Evolutionary conservation across 768 basidiomycete species (phyloP).

Genomic region (Lactifluus volemus): DNA sequence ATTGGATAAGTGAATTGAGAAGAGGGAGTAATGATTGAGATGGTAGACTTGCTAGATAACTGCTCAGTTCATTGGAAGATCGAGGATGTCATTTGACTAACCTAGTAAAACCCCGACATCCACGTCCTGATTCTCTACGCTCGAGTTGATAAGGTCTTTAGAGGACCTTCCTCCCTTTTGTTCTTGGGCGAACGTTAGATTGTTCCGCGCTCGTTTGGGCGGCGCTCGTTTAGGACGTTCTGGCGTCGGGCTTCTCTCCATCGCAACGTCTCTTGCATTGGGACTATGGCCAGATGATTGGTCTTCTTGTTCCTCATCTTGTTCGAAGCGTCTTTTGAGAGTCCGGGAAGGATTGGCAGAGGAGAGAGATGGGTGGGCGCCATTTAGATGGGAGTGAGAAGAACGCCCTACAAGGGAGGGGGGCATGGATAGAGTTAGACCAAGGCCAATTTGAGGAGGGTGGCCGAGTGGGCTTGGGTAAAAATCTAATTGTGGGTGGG

Average conservation of each 20-base stretch:
- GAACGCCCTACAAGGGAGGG: conserved; percentile 43
- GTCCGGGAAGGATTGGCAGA: conserved; percentile 37
- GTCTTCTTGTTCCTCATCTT: conserved; percentile 54
- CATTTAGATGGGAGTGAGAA: conserved; percentile 33
- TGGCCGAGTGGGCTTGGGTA: conserved; percentile 49
- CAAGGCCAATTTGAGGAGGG: conserved; percentile 63
- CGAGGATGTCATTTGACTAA: conserved; percentile 29
- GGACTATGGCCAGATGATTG: conserved; percentile 18
- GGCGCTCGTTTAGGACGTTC: conserved; percentile 64
- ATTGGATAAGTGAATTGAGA: conserved; percentile 55
- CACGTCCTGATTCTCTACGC: conserved; percentile 50
- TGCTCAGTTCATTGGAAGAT: conserved; percentile 14
- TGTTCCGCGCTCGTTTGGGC: conserved; percentile 56
- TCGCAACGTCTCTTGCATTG: conserved; percentile 51
- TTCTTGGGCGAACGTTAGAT: conserved; percentile 26
- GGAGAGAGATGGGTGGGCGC: conserved; percentile 49
- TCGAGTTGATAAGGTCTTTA: conserved; percentile 42
- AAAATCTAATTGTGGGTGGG: conserved; percentile 54
- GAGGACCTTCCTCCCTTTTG: conserved; percentile 31
- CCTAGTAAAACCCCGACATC: conserved; percentile 77
- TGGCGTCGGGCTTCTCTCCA: conserved; percentile 82
- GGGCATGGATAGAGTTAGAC: conserved; percentile 51
- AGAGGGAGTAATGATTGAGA: conserved; percentile 68
- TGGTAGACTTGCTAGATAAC: conserved; percentile 59
- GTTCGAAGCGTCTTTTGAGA: conserved; percentile 59